Base-by-base conservation (phyloP, 2,329 filamentous ascomycete genomes). In the Aschersonia sp. region DNA sequence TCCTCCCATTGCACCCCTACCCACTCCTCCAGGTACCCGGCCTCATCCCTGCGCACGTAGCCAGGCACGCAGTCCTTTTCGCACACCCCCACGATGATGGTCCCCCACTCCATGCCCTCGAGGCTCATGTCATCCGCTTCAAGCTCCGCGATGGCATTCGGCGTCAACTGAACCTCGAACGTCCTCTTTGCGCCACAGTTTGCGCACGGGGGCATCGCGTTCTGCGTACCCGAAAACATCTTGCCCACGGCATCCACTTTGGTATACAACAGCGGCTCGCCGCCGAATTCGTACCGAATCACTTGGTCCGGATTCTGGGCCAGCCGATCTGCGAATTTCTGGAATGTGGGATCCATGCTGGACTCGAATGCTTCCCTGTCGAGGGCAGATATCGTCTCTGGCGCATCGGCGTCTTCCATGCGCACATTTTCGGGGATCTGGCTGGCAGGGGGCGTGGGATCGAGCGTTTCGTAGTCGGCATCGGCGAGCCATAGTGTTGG, bases 1-100 rank as follows among this genome's bases (percentile, higher is more conserved):
- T 96, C 89, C 66, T 98, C 92, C 92, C 90, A 98, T 65, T 98
- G 92, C 53, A 97, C 92, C 6, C 90, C 92, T n/a, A 78, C 81
- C 90, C 92, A 98, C 66, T 98, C 92, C 69, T 97, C 92, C 14
- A 88, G 58, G 65, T 94, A 97, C 1, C 82, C 86, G 1, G 81
- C 76, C 58, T 80, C 73, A 0, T 80, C 84, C 37, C 73, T 69
- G 10, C 65, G 63, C 6, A 79, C 72, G 1, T 76, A 75, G 5
- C 63, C 63, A 12, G 79, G 77, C 57, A 75, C 71, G 61, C 92
- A 97, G 62, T 97, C 87, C 59, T 68, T 77, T 54, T 75, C 78
- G 63, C 92, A 98, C 6, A 94, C 87, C 0, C 80, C 88, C 39
- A 97, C 70, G 49, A 98, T 79, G 7, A 98, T 76, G 1, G 88